These are phyloP conservation scores for Ceratocystis papillata DNA, from an alignment of 2,329 filamentous ascomycete genomes.

Conservation along the genomic window DNA sequence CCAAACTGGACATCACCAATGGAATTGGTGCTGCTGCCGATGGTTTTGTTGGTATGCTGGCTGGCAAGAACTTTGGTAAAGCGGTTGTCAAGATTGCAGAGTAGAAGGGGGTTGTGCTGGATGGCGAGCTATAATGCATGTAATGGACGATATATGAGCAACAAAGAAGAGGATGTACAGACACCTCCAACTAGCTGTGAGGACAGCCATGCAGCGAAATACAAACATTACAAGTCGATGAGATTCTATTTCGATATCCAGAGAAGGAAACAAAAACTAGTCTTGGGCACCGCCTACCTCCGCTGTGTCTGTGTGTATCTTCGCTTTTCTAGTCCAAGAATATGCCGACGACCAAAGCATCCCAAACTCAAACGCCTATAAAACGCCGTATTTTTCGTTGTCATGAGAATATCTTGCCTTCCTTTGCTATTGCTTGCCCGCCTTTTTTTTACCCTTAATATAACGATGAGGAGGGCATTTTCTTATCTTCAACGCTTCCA, in stretches of 20 bases:
- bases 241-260: background rate
- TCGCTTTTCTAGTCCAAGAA: background rate
- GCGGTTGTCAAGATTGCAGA: constrained; percentile 55
- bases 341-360: background rate
- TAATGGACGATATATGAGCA: too few species aligned
- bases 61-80: constrained; percentile 79
- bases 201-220: background rate
- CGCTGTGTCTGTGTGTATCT: background rate
- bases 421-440: background rate
- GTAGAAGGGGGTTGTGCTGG: background rate
- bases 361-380: constrained; percentile 8
- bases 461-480: background rate
- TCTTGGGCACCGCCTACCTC: background rate
- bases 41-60: constrained; percentile 62
- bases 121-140: background rate
- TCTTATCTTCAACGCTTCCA: background rate
- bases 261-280: background rate
- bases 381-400: constrained; percentile 6
- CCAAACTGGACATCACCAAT: constrained; percentile 54
- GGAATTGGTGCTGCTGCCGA: constrained; percentile 71
- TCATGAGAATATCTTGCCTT: background rate
- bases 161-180: background rate
- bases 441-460: background rate
- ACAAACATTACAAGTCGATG: background rate
- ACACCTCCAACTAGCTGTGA: background rate